Base-by-base conservation (phyloP, 2,329 filamentous ascomycete genomes). In the Tolypocladium nubicola region DNA sequence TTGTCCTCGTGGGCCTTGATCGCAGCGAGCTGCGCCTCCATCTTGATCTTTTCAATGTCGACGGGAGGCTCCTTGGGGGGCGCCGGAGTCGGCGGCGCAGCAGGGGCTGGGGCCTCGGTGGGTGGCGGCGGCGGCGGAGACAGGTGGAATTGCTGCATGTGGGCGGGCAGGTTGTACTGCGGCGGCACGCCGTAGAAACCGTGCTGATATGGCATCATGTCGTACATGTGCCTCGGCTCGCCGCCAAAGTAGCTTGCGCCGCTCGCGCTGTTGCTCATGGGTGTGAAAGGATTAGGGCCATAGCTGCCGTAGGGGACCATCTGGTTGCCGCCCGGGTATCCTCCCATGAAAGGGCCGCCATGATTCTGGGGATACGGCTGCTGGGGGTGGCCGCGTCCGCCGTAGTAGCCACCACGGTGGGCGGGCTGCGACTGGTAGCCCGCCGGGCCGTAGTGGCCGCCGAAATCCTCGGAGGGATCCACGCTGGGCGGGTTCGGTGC, bases 401-500 rank as follows among this genome's bases (percentile, higher is more conserved):
- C 60, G 33, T 62, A 63, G 45, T 67, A 73, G 41, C 61, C 64
- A 35, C 64, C 66, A 54, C 68, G 65, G 47, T 66, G 62, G 56
- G 65, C 55, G 41, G 61, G 62, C 26, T 58, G 57, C 6, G 26
- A 30, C 26, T 61, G 61, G 40, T 61, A 61, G 54, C 55, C 53
- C 41, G 58, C 53, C 43, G 58, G 62, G 57, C 59, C 60, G 53
- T 66, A 67, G 35, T 66, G 70, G 71, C 74, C 78, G 61, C 74
- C 71, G 67, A 80, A 86, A n/a, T 88, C 84, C 30, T 89, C 84
- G 23, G 77, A 77, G 40, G 80, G 80, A 68, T 88, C 86, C 75
- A 81, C 77, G 69, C 80, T 88, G 75, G 83, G 81, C 57, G 79
- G 76, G 61, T 75, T 75, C 62, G 80, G 79, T 63, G 63, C 62